phyloP scores from a whole-genome alignment of 257 asterid species.

The Prunella vulgaris region DNA sequence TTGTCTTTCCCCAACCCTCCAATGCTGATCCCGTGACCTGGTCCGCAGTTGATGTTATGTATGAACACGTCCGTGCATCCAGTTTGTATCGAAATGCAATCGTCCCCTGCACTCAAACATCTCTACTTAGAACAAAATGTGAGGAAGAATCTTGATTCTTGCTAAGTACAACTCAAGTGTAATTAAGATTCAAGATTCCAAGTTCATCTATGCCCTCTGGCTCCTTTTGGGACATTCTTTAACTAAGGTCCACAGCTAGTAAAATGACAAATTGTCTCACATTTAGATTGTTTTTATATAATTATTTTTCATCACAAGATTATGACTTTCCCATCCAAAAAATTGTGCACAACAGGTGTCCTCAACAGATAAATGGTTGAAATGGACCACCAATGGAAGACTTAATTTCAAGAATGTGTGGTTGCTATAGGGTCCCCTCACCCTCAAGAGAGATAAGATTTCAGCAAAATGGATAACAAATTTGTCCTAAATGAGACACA shows the following conservation, averaged over 20 bases:
- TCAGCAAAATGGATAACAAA: slow-evolving; percentile 22
- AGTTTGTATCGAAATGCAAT: slow-evolving; percentile 84
- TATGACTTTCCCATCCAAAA: slow-evolving; percentile 25
- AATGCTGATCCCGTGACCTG: slow-evolving; percentile 96
- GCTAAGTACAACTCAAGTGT: background rate
- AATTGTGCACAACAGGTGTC: slow-evolving; percentile 23
- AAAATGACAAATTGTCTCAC: background rate
- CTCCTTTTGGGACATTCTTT: slow-evolving; percentile 14
- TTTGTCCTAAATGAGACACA: slow-evolving; percentile 20
- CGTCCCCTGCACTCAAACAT: slow-evolving; percentile 63
- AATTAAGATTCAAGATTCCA: background rate
- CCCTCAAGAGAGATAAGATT: slow-evolving; percentile 29
- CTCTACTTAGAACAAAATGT: background rate
- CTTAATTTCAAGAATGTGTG: slow-evolving; percentile 21
- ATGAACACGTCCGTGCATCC: slow-evolving; percentile 73
- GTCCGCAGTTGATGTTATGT: slow-evolving; percentile 76
- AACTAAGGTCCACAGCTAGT: background rate
- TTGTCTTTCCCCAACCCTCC: slow-evolving; percentile 89
- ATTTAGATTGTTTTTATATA: background rate
- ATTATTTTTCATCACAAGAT: background rate
- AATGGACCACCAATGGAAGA: slow-evolving; percentile 20
- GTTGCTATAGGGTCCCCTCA: slow-evolving; percentile 22
- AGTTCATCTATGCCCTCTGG: background rate
- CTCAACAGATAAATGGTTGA: slow-evolving; percentile 22
- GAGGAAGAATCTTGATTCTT: background rate